These are phyloP conservation scores for Paspalum vaginatum DNA, from an alignment of 176 grass and related monocot species.

Conservation along the genomic window DNA sequence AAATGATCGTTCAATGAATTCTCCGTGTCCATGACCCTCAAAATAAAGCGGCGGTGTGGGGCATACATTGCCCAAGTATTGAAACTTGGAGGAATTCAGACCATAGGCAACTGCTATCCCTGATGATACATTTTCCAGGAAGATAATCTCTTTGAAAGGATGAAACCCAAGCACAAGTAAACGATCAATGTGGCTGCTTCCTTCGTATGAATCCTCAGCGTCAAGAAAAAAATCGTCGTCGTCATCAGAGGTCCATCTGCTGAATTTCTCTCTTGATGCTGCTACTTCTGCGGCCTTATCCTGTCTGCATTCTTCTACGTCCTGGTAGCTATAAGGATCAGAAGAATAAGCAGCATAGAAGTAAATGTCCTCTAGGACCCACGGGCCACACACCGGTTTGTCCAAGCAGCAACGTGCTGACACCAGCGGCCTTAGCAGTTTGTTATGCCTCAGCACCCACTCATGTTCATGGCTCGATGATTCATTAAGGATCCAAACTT, in stretches of 20 bases:
- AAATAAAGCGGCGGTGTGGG: neutral
- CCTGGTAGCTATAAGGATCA: no score
- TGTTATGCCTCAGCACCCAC: neutral
- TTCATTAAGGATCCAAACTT: constrained; percentile 1
- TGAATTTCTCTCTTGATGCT: neutral
- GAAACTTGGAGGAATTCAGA: neutral
- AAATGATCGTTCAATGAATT: neutral
- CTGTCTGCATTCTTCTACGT: no score
- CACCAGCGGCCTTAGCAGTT: neutral
- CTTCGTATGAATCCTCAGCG: no score
- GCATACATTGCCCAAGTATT: neutral
- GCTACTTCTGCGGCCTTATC: neutral
- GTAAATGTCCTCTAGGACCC: neutral
- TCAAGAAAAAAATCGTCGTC: neutral
- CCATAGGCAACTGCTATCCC: neutral
- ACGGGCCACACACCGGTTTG: neutral
- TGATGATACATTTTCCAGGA: no score
- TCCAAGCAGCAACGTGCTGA: neutral
- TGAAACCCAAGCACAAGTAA: neutral
- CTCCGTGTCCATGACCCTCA: rapidly evolving
- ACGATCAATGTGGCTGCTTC: neutral
- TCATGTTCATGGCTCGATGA: neutral
- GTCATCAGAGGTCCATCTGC: neutral
- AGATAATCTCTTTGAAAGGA: neutral
- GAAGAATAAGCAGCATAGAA: no score